phyloP scores from a whole-genome alignment of 495 filamentous ascomycete species.

The Xylaria curta region DNA sequence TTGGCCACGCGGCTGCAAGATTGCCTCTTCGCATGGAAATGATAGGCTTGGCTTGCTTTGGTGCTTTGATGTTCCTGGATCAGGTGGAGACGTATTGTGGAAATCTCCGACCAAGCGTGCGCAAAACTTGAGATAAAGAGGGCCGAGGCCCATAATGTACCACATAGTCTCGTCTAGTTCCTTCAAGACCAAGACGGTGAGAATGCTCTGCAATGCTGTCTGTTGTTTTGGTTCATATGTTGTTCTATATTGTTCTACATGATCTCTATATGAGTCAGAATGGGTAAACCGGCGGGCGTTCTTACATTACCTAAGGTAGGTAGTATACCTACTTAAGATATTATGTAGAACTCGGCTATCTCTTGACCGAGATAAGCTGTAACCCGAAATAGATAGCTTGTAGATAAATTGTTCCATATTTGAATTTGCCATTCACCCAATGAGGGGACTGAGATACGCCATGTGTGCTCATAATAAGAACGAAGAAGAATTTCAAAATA shows the following conservation, averaged over 20 bases:
- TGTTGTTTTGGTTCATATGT: too few relatives aligned
- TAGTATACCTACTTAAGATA: too few relatives aligned
- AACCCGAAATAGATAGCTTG: slow-evolving; percentile 1
- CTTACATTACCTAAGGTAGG: too few relatives aligned
- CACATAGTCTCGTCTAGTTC: not conserved
- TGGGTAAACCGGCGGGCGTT: not conserved
- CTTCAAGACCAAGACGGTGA: not conserved
- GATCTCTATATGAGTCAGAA: not conserved
- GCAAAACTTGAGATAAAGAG: slow-evolving; percentile 5
- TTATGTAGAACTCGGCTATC: slow-evolving; percentile 4
- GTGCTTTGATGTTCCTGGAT: not conserved
- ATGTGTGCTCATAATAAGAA: not conserved
- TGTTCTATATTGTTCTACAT: not conserved
- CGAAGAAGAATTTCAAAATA: not conserved
- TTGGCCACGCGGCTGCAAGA: slow-evolving; percentile 19
- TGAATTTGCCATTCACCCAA: not conserved
- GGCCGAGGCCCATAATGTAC: slow-evolving; percentile 8
- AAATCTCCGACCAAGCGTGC: slow-evolving; percentile 1
- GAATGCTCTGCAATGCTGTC: not conserved
- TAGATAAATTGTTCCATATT: not conserved
- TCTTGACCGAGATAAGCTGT: slow-evolving; percentile 9
- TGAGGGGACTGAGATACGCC: not conserved
- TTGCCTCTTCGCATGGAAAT: slow-evolving; percentile 15
- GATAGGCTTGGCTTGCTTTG: slow-evolving; percentile 21
- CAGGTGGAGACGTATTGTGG: slow-evolving; percentile 1